Percentiles rank a stretch among this genome's conserved stretches.
These are phyloP conservation scores for Alternaria sp. DNA, from an alignment of 2,329 filamentous ascomycete species.

Conservation along the genomic window DNA sequence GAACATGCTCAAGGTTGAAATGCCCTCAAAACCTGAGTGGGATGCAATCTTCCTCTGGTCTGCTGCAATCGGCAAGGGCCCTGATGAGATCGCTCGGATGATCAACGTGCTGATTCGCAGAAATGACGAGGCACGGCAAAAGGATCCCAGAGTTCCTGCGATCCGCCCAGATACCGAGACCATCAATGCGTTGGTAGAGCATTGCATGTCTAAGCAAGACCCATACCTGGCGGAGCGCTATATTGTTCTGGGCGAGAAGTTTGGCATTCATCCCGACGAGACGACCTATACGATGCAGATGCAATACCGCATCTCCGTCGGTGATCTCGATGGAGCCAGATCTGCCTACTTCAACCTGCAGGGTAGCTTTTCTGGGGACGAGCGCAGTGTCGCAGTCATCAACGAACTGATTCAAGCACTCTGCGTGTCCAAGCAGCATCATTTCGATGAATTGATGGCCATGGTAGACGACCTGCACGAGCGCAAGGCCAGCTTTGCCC, in stretches of 20 bases:
- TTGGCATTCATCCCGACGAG: constrained; percentile 70
- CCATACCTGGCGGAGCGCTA: constrained; percentile 76
- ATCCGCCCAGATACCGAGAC: constrained; percentile 69
- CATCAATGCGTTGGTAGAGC: constrained; percentile 77
- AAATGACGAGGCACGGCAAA: constrained; percentile 54
- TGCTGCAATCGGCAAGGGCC: constrained; percentile 72
- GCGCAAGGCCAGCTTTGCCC: constrained; percentile 70
- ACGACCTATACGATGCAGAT: constrained; percentile 77
- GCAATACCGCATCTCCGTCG: constrained; percentile 73
- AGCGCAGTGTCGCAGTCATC: constrained; percentile 67
- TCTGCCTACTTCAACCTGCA: constrained; percentile 70
- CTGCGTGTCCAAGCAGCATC: constrained; percentile 64
- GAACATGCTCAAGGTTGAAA: constrained; percentile 42
- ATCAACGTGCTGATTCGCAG: constrained; percentile 68
- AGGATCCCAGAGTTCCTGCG: constrained; percentile 30
- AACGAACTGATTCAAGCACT: constrained; percentile 77
- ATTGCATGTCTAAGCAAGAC: constrained; percentile 73
- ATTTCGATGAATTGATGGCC: constrained; percentile 74
- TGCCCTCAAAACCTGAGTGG: constrained; percentile 63
- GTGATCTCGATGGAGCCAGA: constrained; percentile 74
- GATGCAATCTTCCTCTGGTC: constrained; percentile 79
- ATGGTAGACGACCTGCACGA: constrained; percentile 76
- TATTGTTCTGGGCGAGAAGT: constrained; percentile 68
- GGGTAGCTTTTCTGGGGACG: constrained; percentile 60
- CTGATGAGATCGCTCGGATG: constrained; percentile 76